Percentiles rank a stretch among this genome's conserved stretches.
Evolutionary conservation across 371 early-diverging fungal genomes (phyloP).

Genomic region (Synchytrium microbalum): DNA sequence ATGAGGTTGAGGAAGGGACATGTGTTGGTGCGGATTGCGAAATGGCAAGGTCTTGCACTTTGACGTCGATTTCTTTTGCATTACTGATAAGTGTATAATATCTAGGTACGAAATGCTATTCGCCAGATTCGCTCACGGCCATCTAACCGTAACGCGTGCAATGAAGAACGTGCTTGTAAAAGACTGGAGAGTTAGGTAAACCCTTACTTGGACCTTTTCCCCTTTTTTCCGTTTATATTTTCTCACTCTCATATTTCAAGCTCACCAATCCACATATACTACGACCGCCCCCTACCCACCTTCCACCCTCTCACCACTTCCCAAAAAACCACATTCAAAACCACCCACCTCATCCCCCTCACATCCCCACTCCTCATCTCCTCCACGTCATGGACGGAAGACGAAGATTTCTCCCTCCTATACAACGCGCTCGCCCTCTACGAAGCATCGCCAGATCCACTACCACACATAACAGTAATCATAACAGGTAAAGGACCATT

Average conservation of each 20-base stretch:
- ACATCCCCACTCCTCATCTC: slow-evolving; percentile 71
- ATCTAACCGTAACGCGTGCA: slow-evolving; percentile 79
- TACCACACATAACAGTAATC: slow-evolving; percentile 64
- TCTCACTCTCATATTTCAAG: slow-evolving; percentile 11
- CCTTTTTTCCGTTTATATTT: too few species aligned
- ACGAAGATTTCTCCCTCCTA: slow-evolving; percentile 85
- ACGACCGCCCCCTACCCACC: slow-evolving; percentile 29
- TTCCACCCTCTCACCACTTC: slow-evolving; percentile 20
- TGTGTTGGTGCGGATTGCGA: slow-evolving; percentile 49
- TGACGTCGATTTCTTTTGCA: neutral
- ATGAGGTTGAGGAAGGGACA: slow-evolving; percentile 56
- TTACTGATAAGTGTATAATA: too few species aligned
- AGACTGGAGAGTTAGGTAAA: neutral
- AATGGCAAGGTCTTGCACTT: slow-evolving; percentile 27
- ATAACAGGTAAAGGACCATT: slow-evolving; percentile 92
- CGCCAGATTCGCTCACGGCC: slow-evolving; percentile 66
- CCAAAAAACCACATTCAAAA: slow-evolving; percentile 12
- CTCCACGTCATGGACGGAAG: slow-evolving; percentile 93
- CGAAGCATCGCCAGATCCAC: slow-evolving; percentile 23
- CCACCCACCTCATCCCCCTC: slow-evolving; percentile 24
- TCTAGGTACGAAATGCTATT: slow-evolving; percentile 62
- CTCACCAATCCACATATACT: slow-evolving; percentile 17
- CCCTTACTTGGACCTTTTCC: too few species aligned
- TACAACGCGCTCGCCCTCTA: slow-evolving; percentile 62
- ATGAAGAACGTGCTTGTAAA: slow-evolving; percentile 48